These are phyloP conservation scores for Vitis labrusca DNA, from an alignment of 164 flowering plant genomes.

Conservation along the genomic window DNA sequence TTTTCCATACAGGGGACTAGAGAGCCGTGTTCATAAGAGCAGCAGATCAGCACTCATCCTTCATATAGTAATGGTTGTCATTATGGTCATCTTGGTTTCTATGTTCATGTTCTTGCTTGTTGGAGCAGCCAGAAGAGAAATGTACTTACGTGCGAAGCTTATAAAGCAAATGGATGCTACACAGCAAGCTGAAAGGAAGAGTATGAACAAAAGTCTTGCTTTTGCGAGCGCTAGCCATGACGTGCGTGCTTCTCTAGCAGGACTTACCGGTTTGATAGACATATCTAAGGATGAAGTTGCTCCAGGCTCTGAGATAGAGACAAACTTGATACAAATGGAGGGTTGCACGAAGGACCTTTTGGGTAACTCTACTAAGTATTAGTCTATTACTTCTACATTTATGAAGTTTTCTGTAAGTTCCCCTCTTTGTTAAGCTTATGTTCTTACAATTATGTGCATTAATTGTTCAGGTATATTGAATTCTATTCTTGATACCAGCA, in stretches of 20 bases:
- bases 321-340: constrained; percentile 48
- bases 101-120: constrained; percentile 26
- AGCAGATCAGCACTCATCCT: constrained; percentile 23
- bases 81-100: constrained; percentile 21
- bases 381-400: background rate
- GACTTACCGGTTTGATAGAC: constrained; percentile 56
- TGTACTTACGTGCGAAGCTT: constrained; percentile 39
- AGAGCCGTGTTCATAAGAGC: constrained; percentile 18
- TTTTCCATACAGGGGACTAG: constrained; percentile 27
- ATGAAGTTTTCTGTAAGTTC: too few species aligned
- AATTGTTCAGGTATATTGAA: constrained; percentile 62
- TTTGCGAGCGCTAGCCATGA: constrained; percentile 85
- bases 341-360: constrained; percentile 47
- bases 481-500: constrained; percentile 81
- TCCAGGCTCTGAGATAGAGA: constrained; percentile 38
- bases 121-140: constrained; percentile 42
- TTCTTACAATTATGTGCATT: background rate
- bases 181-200: constrained; percentile 82
- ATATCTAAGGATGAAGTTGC: constrained; percentile 24
- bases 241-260: constrained; percentile 63
- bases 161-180: constrained; percentile 80
- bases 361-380: constrained; percentile 31
- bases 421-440: too few species aligned
- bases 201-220: constrained; percentile 71
- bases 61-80: constrained; percentile 21